These are phyloP conservation scores for Coffea humblotiana DNA, from an alignment of 305 asterid genomes.

Conservation along the genomic window DNA sequence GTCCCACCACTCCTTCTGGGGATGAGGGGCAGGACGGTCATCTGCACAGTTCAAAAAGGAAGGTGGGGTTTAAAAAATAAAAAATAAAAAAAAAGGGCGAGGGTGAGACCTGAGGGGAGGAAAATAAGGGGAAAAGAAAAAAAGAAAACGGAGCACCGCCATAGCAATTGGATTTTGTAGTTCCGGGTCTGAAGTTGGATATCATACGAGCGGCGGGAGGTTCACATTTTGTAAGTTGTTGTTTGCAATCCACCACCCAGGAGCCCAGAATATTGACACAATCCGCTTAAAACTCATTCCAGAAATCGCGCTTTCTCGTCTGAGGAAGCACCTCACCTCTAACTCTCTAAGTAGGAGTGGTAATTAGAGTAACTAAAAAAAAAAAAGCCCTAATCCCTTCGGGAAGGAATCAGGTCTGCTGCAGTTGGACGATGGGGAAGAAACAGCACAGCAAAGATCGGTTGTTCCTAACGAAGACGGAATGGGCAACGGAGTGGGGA, in stretches of 20 bases:
- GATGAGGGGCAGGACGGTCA: no score
- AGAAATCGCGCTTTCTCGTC: no score
- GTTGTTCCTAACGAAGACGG: constrained; percentile 94
- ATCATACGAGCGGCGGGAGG: not conserved
- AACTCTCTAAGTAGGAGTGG: no score
- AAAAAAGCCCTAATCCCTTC: no score
- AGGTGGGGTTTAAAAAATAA: no score
- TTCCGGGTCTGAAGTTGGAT: not conserved
- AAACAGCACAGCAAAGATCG: constrained; percentile 99
- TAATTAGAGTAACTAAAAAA: no score
- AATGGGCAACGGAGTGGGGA: constrained; percentile 99
- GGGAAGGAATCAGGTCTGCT: not conserved
- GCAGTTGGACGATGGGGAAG: constrained; percentile 69
- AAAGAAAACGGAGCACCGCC: not conserved
- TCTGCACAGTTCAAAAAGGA: no score
- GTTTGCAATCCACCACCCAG: not conserved
- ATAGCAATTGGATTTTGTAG: not conserved
- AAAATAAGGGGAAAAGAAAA: not conserved
- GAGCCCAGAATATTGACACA: not conserved
- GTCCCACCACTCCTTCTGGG: no score
- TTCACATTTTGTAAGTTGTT: not conserved
- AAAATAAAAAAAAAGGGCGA: no score
- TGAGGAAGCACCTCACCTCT: no score
- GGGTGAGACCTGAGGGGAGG: no score
- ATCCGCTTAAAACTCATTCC: no score